A percentile compares a stretch with the other conserved stretches of the same genome.
Evolutionary conservation across 2,329 filamentous ascomycete species (phyloP).

Genomic region (Aspergillus sp.): DNA sequence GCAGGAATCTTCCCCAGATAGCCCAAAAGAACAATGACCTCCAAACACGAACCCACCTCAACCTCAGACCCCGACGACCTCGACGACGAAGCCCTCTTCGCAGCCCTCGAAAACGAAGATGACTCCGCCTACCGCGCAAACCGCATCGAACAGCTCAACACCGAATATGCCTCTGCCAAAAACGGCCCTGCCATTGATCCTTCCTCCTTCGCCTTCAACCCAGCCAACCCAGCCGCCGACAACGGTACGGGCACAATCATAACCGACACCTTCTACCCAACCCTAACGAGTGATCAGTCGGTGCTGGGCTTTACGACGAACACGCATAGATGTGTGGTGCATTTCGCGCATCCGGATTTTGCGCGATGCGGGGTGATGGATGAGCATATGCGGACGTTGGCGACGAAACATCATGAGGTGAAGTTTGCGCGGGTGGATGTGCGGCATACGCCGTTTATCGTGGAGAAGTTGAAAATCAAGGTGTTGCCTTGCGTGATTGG

Average conservation of each 20-base stretch:
- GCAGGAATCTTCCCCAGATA: no score
- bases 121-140: conserved; percentile 51
- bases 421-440: conserved; percentile 42
- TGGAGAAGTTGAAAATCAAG: conserved; percentile 40
- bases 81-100: conserved; percentile 55
- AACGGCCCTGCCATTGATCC: conserved; percentile 24
- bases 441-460: conserved; percentile 41
- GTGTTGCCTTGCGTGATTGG: conserved; percentile 45
- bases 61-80: conserved; percentile 30
- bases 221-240: conserved; percentile 5
- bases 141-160: conserved; percentile 54
- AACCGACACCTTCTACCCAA: conserved; percentile 28
- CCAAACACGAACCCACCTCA: neutral
- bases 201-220: conserved; percentile 7
- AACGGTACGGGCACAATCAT: conserved; percentile 13
- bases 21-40: neutral
- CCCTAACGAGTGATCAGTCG: conserved; percentile 46
- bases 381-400: conserved; percentile 46
- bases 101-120: conserved; percentile 48
- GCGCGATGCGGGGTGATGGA: conserved; percentile 58
- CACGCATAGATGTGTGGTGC: conserved; percentile 52
- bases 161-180: conserved; percentile 47
- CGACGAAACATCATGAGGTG: conserved; percentile 34
- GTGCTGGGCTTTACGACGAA: conserved; percentile 56
- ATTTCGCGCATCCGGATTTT: conserved; percentile 61